Conservation (phyloP, 495 filamentous ascomycete genomes). For the Penicillium psychrofluorescens region DNA sequence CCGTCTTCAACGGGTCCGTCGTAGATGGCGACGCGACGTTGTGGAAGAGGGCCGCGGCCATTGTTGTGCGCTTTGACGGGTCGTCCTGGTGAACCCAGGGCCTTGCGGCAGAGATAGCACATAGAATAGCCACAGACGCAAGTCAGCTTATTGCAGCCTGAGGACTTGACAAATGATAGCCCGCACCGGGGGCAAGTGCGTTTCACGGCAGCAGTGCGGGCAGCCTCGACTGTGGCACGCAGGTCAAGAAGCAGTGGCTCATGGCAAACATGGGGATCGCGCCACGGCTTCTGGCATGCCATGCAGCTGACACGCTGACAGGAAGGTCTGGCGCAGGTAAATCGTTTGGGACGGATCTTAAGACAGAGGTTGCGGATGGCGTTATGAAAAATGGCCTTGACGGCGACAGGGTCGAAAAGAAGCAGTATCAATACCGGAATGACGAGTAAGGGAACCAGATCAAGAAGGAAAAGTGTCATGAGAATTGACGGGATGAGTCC, state of each 20-base stretch:
- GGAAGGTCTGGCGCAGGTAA: conserved; percentile 59
- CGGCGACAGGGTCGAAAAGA: conserved; percentile 28
- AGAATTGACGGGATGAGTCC: conserved; percentile 26
- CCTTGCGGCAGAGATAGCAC: conserved; percentile 82
- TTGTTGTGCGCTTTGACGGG: conserved; percentile 1
- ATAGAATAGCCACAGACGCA: conserved; percentile 97
- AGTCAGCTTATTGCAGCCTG: conserved; percentile 95
- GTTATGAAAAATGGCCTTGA: conserved; percentile 35
- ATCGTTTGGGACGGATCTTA: conserved; percentile 58
- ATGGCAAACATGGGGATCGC: conserved; percentile 60
- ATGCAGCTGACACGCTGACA: conserved; percentile 72
- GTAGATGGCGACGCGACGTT: background rate
- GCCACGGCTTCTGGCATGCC: conserved; percentile 59
- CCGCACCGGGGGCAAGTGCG: conserved; percentile 88
- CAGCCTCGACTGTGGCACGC: conserved; percentile 80
- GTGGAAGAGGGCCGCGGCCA: background rate
- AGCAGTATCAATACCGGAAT: conserved; percentile 42
- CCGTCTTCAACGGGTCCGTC: conserved; percentile 7
- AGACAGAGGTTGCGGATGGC: conserved; percentile 58
- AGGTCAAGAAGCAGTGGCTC: conserved; percentile 60
- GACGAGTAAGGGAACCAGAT: conserved; percentile 45
- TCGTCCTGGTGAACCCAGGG: conserved; percentile 25
- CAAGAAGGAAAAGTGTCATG: conserved; percentile 29
- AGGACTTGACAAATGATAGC: conserved; percentile 82
- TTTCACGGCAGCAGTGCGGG: conserved; percentile 89